Conservation (phyloP, 495 filamentous ascomycete genomes). For the Penicillium nucicola region DNA sequence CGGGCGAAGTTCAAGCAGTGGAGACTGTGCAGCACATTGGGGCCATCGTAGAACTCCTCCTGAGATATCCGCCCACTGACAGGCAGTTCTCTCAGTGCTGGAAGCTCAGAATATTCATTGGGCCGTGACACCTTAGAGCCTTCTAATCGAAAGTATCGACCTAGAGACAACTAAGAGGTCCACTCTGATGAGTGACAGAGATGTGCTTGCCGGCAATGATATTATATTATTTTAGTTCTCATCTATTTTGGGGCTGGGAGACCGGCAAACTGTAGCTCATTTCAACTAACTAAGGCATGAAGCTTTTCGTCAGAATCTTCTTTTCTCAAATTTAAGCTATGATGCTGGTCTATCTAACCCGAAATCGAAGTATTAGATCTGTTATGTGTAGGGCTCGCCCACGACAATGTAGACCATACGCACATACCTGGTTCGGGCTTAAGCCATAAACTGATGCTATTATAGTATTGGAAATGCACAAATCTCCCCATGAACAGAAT, state of each 20-base stretch:
- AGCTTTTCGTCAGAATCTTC: neutral
- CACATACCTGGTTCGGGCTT: too few species aligned
- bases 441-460: too few species aligned
- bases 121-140: neutral
- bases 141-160: neutral
- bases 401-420: too few species aligned
- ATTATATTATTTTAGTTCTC: neutral
- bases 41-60: slow-evolving; percentile 11
- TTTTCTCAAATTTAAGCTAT: neutral
- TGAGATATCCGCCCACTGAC: slow-evolving; percentile 1
- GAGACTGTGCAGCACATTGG: slow-evolving; percentile 13
- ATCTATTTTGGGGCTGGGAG: neutral
- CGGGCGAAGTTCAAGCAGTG: slow-evolving; percentile 14
- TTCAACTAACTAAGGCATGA: neutral
- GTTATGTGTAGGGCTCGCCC: too few species aligned
- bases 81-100: neutral
- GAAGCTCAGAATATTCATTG: neutral
- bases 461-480: too few species aligned
- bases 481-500: too few species aligned
- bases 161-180: neutral
- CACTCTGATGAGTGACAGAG: neutral
- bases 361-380: too few species aligned
- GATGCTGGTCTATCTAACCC: too few species aligned
- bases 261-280: neutral
- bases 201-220: neutral